Evolutionary conservation across 1,284 basidiomycete genomes (phyloP).

Genomic region (Flammula alnicola): DNA sequence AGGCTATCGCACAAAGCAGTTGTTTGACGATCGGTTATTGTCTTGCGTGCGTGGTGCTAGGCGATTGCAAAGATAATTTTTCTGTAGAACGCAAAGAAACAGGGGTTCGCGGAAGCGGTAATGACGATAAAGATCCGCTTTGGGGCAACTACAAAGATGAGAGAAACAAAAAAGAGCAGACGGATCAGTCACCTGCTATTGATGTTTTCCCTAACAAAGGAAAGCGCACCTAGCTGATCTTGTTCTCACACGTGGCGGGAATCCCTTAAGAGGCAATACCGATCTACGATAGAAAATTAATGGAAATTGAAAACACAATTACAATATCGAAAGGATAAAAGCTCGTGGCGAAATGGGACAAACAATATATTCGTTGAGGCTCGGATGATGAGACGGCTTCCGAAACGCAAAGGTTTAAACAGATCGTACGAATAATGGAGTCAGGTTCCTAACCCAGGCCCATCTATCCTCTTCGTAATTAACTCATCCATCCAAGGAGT

Average conservation of each 20-base stretch:
- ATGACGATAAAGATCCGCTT: slow-evolving; percentile 20
- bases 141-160: slow-evolving; percentile 14
- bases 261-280: slow-evolving; percentile 12
- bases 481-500: slow-evolving; percentile 77
- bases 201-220: slow-evolving; percentile 20
- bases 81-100: slow-evolving; percentile 14
- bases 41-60: slow-evolving; percentile 18
- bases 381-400: background rate
- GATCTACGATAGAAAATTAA: no score
- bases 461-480: slow-evolving; percentile 66
- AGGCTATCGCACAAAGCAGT: slow-evolving; percentile 16
- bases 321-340: no score
- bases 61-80: slow-evolving; percentile 16
- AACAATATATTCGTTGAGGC: background rate
- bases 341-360: background rate
- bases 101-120: slow-evolving; percentile 7
- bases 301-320: no score
- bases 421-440: no score
- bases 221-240: slow-evolving; percentile 25
- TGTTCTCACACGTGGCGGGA: slow-evolving; percentile 30
- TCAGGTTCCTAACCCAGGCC: slow-evolving; percentile 67
- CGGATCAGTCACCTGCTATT: slow-evolving; percentile 22
- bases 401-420: slow-evolving; percentile 1
- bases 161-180: slow-evolving; percentile 17
- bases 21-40: slow-evolving; percentile 27